These are phyloP conservation scores for Salix viminalis DNA, from an alignment of 345 rosid genomes.

Conservation along the genomic window DNA sequence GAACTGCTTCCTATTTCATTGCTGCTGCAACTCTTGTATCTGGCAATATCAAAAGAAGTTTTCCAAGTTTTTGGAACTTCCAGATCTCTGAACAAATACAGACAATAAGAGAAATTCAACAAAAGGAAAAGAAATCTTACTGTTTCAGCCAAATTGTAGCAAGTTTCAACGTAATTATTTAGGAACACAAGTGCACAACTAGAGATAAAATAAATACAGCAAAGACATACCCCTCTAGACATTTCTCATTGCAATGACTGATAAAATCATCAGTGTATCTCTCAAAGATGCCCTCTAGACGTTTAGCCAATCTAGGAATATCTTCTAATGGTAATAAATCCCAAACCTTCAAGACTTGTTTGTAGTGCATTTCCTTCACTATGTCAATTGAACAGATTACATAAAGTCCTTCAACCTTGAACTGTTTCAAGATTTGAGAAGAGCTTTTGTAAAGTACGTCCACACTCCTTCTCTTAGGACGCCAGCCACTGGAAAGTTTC, in stretches of 20 bases:
- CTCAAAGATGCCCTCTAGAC: constrained; percentile 37
- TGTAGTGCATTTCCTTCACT: constrained; percentile 25
- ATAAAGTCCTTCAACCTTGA: constrained; percentile 35
- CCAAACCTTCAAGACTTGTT: constrained; percentile 52
- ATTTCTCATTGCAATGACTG: constrained; percentile 39
- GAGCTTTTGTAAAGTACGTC: constrained; percentile 32
- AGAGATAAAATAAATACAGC: not conserved
- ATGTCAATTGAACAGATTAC: constrained; percentile 45
- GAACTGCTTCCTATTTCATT: constrained; percentile 16
- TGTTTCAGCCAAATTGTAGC: not conserved
- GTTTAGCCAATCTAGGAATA: constrained; percentile 33
- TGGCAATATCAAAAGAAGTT: constrained; percentile 24
- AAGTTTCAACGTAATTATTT: not conserved
- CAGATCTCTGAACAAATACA: constrained; percentile 29
- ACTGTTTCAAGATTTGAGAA: constrained; percentile 37
- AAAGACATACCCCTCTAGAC: constrained; percentile 44
- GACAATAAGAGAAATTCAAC: not conserved
- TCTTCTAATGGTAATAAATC: constrained; percentile 45
- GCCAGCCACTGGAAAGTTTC: constrained; percentile 48
- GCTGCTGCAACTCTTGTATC: constrained; percentile 11
- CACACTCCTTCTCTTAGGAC: constrained; percentile 37
- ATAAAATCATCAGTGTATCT: constrained; percentile 38
- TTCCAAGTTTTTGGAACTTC: constrained; percentile 46
- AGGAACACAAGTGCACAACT: not conserved
- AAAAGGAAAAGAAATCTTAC: not conserved